A percentile compares a stretch with the other conserved stretches of the same genome.
These are phyloP conservation scores for Mycena galericulata DNA, from an alignment of 768 basidiomycete species.

Conservation along the genomic window DNA sequence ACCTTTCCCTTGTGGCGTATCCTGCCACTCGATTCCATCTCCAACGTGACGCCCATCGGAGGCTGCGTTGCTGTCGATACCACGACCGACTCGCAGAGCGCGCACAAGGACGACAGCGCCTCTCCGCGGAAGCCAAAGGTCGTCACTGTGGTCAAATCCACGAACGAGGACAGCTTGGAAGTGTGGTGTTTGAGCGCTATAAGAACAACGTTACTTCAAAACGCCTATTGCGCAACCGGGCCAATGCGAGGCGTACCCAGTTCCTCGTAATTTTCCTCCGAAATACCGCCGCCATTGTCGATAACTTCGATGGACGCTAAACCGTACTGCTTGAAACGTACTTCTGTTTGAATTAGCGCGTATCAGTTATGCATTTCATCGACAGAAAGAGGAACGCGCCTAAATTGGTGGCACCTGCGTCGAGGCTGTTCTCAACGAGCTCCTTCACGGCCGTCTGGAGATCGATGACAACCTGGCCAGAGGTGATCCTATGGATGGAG, in stretches of 20 bases:
- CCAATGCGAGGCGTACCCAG: conserved; percentile 68
- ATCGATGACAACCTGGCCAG: conserved; percentile 95
- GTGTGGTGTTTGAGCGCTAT: conserved; percentile 93
- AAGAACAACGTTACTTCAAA: conserved; percentile 6
- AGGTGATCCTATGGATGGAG: conserved; percentile 90
- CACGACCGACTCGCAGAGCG: conserved; percentile 75
- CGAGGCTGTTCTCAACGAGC: conserved; percentile 94
- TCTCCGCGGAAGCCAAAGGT: conserved; percentile 98
- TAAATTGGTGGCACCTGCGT: conserved; percentile 89
- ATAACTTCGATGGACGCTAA: conserved; percentile 85
- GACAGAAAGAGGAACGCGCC: conserved; percentile 59
- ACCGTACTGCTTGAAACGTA: conserved; percentile 91
- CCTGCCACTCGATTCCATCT: conserved; percentile 75
- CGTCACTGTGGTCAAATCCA: conserved; percentile 75
- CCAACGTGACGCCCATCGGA: conserved; percentile 85
- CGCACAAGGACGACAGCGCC: conserved; percentile 94
- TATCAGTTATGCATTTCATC: neutral
- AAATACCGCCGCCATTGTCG: conserved; percentile 93
- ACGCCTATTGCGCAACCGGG: neutral
- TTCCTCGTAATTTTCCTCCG: conserved; percentile 77
- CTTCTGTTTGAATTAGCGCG: conserved; percentile 69
- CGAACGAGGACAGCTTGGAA: conserved; percentile 85
- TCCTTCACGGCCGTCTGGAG: conserved; percentile 96
- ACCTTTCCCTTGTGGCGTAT: conserved; percentile 67
- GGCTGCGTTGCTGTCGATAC: conserved; percentile 82